Evolutionary conservation across 1,139 yeast genomes (phyloP).

Genomic region (Geotrichum citri-aurantii): DNA sequence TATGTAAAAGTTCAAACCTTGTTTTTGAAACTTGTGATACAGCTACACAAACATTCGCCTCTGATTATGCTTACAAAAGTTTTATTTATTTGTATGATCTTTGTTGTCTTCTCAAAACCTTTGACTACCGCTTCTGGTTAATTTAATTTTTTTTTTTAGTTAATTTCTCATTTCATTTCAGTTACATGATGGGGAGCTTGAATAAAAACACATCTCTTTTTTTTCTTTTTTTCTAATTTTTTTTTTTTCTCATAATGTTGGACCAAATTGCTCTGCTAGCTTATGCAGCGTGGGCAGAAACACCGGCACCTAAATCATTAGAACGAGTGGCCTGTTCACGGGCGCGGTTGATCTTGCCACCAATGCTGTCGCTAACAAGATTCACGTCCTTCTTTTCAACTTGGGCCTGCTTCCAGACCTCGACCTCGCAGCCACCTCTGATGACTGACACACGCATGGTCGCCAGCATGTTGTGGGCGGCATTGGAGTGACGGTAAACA

Average conservation of each 20-base stretch:
- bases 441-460: constrained; percentile 95
- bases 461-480: constrained; percentile 93
- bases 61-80: too few species aligned
- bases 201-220: not conserved
- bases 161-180: not conserved
- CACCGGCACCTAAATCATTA: constrained; percentile 29
- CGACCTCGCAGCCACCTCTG: constrained; percentile 77
- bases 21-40: too few species aligned
- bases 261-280: too few species aligned
- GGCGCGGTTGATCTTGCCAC: constrained; percentile 51
- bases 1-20: too few species aligned
- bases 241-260: not conserved
- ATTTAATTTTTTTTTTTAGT: not conserved
- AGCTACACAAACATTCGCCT: too few species aligned
- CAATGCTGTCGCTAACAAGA: constrained; percentile 46
- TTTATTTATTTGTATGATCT: too few species aligned
- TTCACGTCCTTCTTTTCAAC: constrained; percentile 39
- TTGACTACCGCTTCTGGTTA: too few species aligned
- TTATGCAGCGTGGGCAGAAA: constrained; percentile 34
- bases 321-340: constrained; percentile 53
- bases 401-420: constrained; percentile 54
- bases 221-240: not conserved
- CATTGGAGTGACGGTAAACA: constrained; percentile 93
- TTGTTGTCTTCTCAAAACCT: too few species aligned
- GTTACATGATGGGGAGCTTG: not conserved